Evolutionary conservation across 331 rosid genomes (phyloP).

Genomic region (Ulmus americana): DNA sequence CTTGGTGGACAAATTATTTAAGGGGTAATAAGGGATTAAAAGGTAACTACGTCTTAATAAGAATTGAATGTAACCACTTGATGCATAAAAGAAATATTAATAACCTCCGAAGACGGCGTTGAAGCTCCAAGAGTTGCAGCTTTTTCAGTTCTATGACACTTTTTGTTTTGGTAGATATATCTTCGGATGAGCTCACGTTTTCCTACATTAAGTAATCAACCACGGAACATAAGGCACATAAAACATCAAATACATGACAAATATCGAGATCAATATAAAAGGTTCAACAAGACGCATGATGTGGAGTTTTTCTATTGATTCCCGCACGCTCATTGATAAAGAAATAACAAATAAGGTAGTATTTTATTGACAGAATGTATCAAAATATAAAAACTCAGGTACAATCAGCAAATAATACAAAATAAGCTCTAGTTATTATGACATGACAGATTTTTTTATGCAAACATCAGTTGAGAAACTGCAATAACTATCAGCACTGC

Average conservation of each 20-base stretch:
- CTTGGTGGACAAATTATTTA: neutral
- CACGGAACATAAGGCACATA: constrained; percentile 12
- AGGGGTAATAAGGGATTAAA: neutral
- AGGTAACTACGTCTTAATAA: neutral
- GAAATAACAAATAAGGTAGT: no score
- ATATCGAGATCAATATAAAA: neutral
- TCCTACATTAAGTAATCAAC: constrained; percentile 47
- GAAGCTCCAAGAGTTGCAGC: constrained; percentile 86
- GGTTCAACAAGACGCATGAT: no score
- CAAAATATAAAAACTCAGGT: no score
- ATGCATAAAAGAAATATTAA: constrained; percentile 1
- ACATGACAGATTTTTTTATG: no score
- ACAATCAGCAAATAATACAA: no score
- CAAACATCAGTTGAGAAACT: no score
- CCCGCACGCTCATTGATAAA: no score
- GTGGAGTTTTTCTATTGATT: no score
- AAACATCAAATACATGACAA: constrained; percentile 18
- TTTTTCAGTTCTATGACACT: constrained; percentile 98
- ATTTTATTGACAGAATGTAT: no score
- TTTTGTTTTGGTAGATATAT: constrained; percentile 90
- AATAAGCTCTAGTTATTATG: no score
- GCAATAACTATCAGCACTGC: no score
- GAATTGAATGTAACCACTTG: constrained; percentile 3
- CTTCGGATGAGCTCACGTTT: constrained; percentile 88
- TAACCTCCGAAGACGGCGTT: constrained; percentile 90